phyloP scores from a whole-genome alignment of 2,329 filamentous ascomycete genomes.

The Fusarium xyrophilum region DNA sequence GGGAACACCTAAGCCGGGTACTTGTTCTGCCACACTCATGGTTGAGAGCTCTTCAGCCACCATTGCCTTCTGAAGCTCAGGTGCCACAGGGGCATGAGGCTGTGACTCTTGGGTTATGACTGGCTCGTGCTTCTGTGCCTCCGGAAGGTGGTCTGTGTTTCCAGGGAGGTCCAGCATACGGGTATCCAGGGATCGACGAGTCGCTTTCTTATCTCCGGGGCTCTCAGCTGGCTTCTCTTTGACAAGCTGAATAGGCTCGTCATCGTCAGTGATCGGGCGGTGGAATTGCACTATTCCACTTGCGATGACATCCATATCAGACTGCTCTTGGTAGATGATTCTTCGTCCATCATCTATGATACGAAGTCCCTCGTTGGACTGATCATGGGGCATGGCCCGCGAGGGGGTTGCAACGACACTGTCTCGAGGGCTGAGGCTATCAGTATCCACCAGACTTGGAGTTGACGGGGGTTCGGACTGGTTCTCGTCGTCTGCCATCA shows the following conservation, averaged over 20 bases:
- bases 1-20: not conserved
- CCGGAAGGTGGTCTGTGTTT: not conserved
- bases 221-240: conserved; percentile 25
- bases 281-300: conserved; percentile 37
- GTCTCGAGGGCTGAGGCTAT: conserved; percentile 42
- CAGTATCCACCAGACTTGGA: conserved; percentile 43
- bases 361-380: conserved; percentile 41
- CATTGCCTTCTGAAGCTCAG: conserved; percentile 1
- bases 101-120: not conserved
- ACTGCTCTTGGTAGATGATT: conserved; percentile 40
- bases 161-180: conserved; percentile 32
- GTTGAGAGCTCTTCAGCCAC: not conserved
- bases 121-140: not conserved
- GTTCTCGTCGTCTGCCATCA: conserved; percentile 41
- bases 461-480: conserved; percentile 43
- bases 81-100: not conserved
- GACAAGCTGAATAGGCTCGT: conserved; percentile 35
- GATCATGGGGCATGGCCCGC: conserved; percentile 29
- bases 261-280: conserved; percentile 31
- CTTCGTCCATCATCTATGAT: conserved; percentile 41
- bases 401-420: conserved; percentile 40
- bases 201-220: conserved; percentile 5
- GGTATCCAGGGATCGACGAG: conserved; percentile 28
- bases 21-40: conserved; percentile 1
- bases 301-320: conserved; percentile 36